These are phyloP conservation scores for Ascoidea asiatica DNA, from an alignment of 805 yeast species.

Conservation along the genomic window DNA sequence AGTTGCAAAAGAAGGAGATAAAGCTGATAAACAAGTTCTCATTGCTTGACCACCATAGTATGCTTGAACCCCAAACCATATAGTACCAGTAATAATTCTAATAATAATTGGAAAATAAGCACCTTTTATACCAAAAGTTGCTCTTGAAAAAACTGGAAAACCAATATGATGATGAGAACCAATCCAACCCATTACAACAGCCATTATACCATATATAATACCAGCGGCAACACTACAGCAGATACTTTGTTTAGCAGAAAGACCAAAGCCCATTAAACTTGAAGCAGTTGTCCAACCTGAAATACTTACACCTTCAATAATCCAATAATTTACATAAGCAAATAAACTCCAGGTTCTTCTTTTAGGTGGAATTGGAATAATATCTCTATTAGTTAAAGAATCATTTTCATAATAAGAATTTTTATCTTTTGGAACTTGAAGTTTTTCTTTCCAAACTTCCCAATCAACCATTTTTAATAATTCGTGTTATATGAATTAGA, in stretches of 20 bases:
- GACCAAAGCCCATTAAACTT: constrained; percentile 15
- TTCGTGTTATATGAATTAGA: too few relatives aligned
- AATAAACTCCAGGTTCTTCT: constrained; percentile 24
- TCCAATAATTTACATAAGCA: constrained; percentile 24
- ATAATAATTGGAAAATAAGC: constrained; percentile 21
- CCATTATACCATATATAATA: constrained; percentile 14
- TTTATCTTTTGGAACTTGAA: constrained; percentile 16
- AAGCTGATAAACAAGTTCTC: constrained; percentile 16
- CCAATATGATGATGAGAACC: constrained; percentile 23
- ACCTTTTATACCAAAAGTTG: constrained; percentile 23
- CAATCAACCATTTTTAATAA: constrained; percentile 4
- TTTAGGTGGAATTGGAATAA: constrained; percentile 22
- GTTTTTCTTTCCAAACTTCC: constrained; percentile 7
- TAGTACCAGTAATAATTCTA: constrained; percentile 21
- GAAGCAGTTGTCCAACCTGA: constrained; percentile 23
- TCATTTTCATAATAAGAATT: constrained; percentile 16
- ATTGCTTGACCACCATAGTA: constrained; percentile 23
- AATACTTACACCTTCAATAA: constrained; percentile 21
- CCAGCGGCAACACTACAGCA: constrained; percentile 16
- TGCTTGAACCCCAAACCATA: constrained; percentile 27
- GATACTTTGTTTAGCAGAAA: constrained; percentile 17
- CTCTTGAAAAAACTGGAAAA: constrained; percentile 24
- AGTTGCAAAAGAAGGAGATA: constrained; percentile 12
- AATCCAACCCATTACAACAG: constrained; percentile 13
- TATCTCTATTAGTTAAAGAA: constrained; percentile 22